Base-by-base conservation (phyloP, 805 yeast species). In the Nematodospora valgi region DNA sequence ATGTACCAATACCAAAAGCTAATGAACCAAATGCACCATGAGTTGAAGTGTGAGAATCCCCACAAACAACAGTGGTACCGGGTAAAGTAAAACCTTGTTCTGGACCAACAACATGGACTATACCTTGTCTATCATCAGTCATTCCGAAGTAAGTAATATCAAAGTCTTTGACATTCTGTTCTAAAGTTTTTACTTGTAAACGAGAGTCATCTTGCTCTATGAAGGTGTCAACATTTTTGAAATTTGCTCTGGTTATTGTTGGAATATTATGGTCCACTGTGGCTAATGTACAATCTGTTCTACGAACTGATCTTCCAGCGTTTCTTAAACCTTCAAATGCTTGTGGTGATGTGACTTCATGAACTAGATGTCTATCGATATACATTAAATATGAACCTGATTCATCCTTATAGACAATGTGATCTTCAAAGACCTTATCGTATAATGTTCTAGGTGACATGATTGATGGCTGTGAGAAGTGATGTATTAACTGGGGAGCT, bases 11-110 rank as follows among this genome's bases (percentile, higher is more conserved):
- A 68, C 99, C 99, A 53, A 93, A 93, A 9, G 98, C 98, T 39
- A 93, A 74, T 7, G 98, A 70, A 44, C 99, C 98, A 57, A 93
- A 93, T 28, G 98, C 98, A 52, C 99, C 98, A 58, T 93, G 98
- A 1, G 99, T 93, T 3, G 97, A 87, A 18, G 98, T 93, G 61
- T 93, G 99, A 4, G 97, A 88, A 62, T 93, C 99, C 62, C 99
- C 99, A 68, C 98, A 93, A 28, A 93, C 99, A 22, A 93, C 96
- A 4, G 98, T 93, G 34, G 98, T 88, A 51, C 98, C 98, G 23
- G 98, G 98, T 35, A 93, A 72, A 23, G 98, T 93, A 68, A 93
- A 93, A 34, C 98, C 98, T 67, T 93, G 98, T 62, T 93, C 98
- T 24, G 98, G 99, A 31, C 98, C 99, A 41, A 93, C 95, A 48